Evolutionary conservation across 1,284 basidiomycete genomes (phyloP).

Genomic region (Vanrija pseudolonga): DNA sequence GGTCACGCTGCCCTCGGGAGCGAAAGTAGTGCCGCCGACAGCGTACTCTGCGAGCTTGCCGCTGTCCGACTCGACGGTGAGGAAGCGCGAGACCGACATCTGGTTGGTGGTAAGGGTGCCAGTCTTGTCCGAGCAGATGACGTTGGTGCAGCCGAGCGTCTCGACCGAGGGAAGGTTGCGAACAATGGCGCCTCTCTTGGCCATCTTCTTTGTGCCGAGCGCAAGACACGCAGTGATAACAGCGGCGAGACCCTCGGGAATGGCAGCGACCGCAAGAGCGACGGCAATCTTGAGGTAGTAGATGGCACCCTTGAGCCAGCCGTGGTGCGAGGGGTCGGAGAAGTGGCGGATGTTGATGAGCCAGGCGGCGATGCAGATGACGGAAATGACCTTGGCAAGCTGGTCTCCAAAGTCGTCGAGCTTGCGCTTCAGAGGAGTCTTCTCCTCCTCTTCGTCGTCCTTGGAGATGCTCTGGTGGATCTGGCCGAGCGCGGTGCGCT

Average conservation of each 20-base stretch:
- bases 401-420: constrained; percentile 94
- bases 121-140: constrained; percentile 97
- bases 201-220: constrained; percentile 95
- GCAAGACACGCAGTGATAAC: constrained; percentile 96
- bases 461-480: constrained; percentile 82
- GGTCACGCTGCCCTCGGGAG: constrained; percentile 70
- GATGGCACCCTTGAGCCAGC: constrained; percentile 82
- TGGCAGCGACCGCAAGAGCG: constrained; percentile 90
- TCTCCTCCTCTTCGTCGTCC: constrained; percentile 59
- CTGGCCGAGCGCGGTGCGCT: constrained; percentile 84
- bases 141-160: constrained; percentile 91
- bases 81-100: constrained; percentile 86
- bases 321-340: constrained; percentile 84
- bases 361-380: constrained; percentile 94
- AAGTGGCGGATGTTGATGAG: constrained; percentile 91
- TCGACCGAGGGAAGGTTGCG: constrained; percentile 93
- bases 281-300: constrained; percentile 99
- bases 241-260: constrained; percentile 90
- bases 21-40: constrained; percentile 86
- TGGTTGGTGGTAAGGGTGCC: constrained; percentile 94
- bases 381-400: constrained; percentile 91
- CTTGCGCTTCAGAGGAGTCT: constrained; percentile 92
- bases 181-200: constrained; percentile 94
- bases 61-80: constrained; percentile 56
- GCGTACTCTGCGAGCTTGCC: constrained; percentile 63